Evolutionary conservation across 2,329 filamentous ascomycete genomes (phyloP), one percentile per base, ranked within the genome.

Genomic region (Stromatinia cepivora): DNA sequence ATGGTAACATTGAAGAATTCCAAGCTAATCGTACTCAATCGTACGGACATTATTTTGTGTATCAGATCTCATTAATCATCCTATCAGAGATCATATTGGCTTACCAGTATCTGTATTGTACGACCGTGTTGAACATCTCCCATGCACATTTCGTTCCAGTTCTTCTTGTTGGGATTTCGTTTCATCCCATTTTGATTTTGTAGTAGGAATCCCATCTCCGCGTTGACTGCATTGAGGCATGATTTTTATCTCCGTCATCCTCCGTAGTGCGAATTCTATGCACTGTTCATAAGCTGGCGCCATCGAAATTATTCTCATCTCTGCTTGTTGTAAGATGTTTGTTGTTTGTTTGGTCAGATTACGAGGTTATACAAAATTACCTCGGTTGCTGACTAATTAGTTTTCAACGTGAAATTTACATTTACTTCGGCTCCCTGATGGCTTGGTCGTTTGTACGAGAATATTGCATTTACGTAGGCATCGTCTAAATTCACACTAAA

Each of bases 321-420:
- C n/a, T 63, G 28, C 13, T 46, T 63, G 46, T 22, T 63, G 59
- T 25, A 34, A 68, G 56, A 68, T 68, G 34, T 50, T 52, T 39
- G 46, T 20, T 17, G 17, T 63, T 20, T 68, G 66, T 54, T 68
- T 68, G 66, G 66, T 56, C 66, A 63, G 57, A 63, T 68, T 68
- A 68, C 66, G 66, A 68, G 25, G 57, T 54, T 6, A 20, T 13
- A 28, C 36, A 54, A 25, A 36, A 68, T 68, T 31, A 25, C 36
- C 50, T 68, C 39, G 63, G 63, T 56, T 31, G 63, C 63, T 66
- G 50, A 66, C 48, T 56, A 45, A 66, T 31, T 34, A 31, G 50
- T 25, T n/a, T n/a, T 17, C 3, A n/a, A 7, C 59, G 22, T 63
- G 59, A 56, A 57, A 25, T 28, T 52, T 8, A 7, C 4, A 20